Evolutionary conservation across 2,329 filamentous ascomycete species (phyloP).

Genomic region (Allantophomopsis lycopodina): DNA sequence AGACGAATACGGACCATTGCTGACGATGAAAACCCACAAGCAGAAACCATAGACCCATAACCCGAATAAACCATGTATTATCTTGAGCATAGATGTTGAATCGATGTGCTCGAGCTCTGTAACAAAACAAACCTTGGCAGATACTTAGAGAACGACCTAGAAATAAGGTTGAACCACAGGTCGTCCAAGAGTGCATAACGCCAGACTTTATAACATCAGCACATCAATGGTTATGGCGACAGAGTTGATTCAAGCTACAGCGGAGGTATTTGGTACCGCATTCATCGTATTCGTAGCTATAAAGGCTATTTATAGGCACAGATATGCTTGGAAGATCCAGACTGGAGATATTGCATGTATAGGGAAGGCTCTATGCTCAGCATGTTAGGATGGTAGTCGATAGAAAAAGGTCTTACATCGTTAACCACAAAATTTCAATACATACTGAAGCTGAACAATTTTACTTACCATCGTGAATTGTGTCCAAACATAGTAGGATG

Average conservation of each 20-base stretch:
- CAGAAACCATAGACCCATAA: constrained; percentile 78
- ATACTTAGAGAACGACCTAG: too few species aligned
- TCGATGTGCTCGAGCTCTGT: constrained; percentile 27
- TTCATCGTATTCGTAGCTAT: constrained; percentile 44
- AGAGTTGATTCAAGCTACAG: constrained; percentile 26
- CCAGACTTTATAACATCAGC: constrained; percentile 38
- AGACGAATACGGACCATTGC: constrained; percentile 61
- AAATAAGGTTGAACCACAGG: constrained; percentile 73
- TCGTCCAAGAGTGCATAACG: constrained; percentile 54
- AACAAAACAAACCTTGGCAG: too few species aligned
- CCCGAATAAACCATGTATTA: constrained; percentile 45
- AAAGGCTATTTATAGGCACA: constrained; percentile 62
- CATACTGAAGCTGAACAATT: constrained; percentile 49
- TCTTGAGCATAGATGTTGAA: constrained; percentile 27
- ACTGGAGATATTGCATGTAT: constrained; percentile 78
- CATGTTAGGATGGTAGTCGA: neutral
- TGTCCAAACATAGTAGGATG: constrained; percentile 51
- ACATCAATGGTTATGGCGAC: constrained; percentile 33
- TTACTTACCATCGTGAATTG: constrained; percentile 46
- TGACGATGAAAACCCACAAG: constrained; percentile 74
- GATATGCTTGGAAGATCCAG: constrained; percentile 81
- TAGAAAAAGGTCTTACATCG: constrained; percentile 25
- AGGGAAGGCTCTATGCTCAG: constrained; percentile 31
- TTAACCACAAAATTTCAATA: constrained; percentile 62
- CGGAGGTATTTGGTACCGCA: constrained; percentile 8